Conservation (phyloP, 2,329 filamentous ascomycete genomes). For the Aspergillus hiratsukae region DNA sequence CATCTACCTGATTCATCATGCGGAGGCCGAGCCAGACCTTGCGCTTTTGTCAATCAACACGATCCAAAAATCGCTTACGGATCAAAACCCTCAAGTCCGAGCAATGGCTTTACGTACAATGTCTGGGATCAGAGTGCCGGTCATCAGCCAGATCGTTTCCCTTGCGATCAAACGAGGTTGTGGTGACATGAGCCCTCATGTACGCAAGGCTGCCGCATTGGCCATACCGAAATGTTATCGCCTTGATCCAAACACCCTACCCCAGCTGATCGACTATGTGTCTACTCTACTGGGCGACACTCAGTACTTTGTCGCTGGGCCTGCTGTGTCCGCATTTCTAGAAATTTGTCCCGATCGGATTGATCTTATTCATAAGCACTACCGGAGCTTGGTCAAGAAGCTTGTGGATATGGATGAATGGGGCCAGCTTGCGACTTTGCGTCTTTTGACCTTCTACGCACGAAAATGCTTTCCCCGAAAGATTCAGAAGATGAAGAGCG, state of each 20-base stretch:
- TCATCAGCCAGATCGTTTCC: constrained; percentile 96
- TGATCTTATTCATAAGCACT: constrained; percentile 87
- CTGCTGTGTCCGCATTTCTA: constrained; percentile 82
- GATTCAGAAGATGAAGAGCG: constrained; percentile 55
- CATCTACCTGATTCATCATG: constrained; percentile 95
- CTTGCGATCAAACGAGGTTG: constrained; percentile 91
- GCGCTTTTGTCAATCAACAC: constrained; percentile 96
- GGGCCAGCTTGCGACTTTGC: constrained; percentile 81
- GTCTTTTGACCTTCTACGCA: constrained; percentile 77
- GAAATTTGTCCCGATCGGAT: constrained; percentile 84
- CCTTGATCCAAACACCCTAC: constrained; percentile 78
- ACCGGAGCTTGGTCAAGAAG: constrained; percentile 78
- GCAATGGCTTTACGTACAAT: constrained; percentile 92
- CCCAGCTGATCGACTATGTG: constrained; percentile 80
- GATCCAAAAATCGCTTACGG: constrained; percentile 94
- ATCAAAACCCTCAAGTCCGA: constrained; percentile 83
- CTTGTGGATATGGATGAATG: constrained; percentile 99
- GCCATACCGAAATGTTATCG: constrained; percentile 95
- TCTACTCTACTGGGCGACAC: constrained; percentile 75
- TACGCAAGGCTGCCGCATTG: constrained; percentile 86
- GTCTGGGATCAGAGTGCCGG: constrained; percentile 93
- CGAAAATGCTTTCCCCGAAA: constrained; percentile 79
- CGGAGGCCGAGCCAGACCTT: constrained; percentile 91
- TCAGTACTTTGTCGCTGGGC: constrained; percentile 94
- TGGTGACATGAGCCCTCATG: constrained; percentile 90